These are phyloP conservation scores for Diospyros lotus DNA, from an alignment of 148 eudicot genomes.

Conservation along the genomic window DNA sequence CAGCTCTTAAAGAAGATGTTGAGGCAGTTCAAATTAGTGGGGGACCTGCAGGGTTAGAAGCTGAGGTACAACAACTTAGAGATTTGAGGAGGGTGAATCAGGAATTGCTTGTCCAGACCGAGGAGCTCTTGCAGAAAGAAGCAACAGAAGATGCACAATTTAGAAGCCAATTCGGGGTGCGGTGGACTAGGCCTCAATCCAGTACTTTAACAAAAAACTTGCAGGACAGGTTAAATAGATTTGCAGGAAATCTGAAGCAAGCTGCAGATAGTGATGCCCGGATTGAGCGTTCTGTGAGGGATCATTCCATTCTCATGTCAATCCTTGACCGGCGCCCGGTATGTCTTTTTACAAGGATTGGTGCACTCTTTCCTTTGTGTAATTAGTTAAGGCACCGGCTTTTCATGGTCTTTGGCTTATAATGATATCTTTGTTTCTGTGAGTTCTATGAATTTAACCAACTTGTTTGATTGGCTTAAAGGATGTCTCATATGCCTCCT, in stretches of 20 bases:
- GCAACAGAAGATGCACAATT: constrained; percentile 88
- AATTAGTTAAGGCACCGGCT: background rate
- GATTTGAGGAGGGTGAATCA: constrained; percentile 95
- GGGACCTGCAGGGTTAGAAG: constrained; percentile 86
- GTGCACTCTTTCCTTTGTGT: constrained; percentile 6
- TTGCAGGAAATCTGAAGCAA: constrained; percentile 91
- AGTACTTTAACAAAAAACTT: constrained; percentile 88
- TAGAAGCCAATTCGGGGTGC: constrained; percentile 86
- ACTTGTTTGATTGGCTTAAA: background rate
- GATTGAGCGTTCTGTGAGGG: constrained; percentile 92
- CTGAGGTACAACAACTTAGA: constrained; percentile 81
- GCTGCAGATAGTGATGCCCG: constrained; percentile 96
- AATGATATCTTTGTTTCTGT: background rate
- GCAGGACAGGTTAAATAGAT: constrained; percentile 85
- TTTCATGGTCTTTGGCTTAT: background rate
- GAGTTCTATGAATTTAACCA: background rate
- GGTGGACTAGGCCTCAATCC: constrained; percentile 99
- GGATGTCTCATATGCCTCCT: background rate
- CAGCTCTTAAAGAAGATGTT: constrained; percentile 82
- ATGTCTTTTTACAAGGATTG: constrained; percentile 17
- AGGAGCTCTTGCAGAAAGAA: constrained; percentile 95
- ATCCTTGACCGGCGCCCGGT: constrained; percentile 91
- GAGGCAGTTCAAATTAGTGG: constrained; percentile 97
- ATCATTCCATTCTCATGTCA: constrained; percentile 79
- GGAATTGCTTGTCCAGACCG: constrained; percentile 84